Percentiles rank a stretch among this genome's conserved stretches.
Conservation (phyloP, 2,329 filamentous ascomycete genomes). For the Botrytis fabae region DNA sequence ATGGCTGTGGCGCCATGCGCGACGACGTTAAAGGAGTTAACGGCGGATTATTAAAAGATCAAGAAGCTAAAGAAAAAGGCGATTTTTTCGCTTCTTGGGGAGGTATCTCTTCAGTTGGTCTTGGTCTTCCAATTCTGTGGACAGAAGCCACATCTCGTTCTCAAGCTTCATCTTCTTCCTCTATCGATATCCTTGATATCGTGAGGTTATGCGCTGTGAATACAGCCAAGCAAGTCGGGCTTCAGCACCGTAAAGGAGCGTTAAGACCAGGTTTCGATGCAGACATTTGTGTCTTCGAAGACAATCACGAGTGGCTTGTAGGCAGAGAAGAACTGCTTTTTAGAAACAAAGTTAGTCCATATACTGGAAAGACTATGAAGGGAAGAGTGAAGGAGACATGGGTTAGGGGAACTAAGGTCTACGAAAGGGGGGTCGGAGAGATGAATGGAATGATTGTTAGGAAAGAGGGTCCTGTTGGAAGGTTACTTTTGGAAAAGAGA, state of each 20-base stretch:
- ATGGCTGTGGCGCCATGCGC: conserved; percentile 39
- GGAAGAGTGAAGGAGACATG: conserved; percentile 44
- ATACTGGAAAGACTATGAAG: conserved; percentile 65
- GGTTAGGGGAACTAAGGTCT: conserved; percentile 39
- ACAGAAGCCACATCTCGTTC: conserved; percentile 49
- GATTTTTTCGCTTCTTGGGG: conserved; percentile 98
- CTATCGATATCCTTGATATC: conserved; percentile 65
- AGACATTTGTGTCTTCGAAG: conserved; percentile 91
- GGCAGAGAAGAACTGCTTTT: conserved; percentile 78
- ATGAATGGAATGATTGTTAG: conserved; percentile 50
- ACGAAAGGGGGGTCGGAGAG: conserved; percentile 33
- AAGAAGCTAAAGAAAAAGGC: conserved; percentile 53
- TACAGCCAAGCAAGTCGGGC: conserved; percentile 84
- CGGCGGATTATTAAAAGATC: conserved; percentile 36
- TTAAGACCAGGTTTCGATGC: conserved; percentile 80
- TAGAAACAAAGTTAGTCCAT: conserved; percentile 41
- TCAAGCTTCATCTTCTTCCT: conserved; percentile 26
- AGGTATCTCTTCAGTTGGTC: conserved; percentile 89
- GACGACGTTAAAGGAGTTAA: conserved; percentile 33
- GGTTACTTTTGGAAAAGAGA: conserved; percentile 51
- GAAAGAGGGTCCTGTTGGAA: conserved; percentile 46
- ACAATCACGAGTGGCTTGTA: conserved; percentile 74
- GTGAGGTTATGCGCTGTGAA: conserved; percentile 83
- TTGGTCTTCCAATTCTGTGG: conserved; percentile 84
- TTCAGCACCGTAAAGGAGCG: conserved; percentile 79